Base-by-base conservation (phyloP, 148 eudicot species). In the Silene conica region DNA sequence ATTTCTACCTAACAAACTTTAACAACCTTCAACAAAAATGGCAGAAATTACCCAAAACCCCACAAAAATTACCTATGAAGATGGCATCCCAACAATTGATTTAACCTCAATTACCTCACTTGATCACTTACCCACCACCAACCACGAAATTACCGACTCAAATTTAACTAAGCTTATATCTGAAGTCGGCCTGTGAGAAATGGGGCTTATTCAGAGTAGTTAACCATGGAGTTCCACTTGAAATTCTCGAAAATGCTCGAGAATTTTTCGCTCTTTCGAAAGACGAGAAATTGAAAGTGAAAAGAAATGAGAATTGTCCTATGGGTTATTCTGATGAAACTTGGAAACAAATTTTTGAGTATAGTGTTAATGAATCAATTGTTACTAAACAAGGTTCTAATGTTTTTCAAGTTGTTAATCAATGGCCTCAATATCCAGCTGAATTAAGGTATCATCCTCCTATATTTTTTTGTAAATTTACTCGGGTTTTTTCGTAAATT, bases 311-410 rank as follows among this genome's bases (percentile, higher is more conserved):
- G 9, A 5, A n/a, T 5, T 68, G 57, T 68, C 71, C 71, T 2
- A 68, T 68, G 71, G 71, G 71, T 20, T 68, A 45, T 9, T 68
- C 71, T 45, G 71, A 68, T 45, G 71, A 68, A 46, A 46, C 56
- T 10, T 68, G 71, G 71, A 68, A 68, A 68, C 71, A 68, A 68
- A 26, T 68, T 2, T 68, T 68, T 45, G 71, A 68, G 34, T 68
- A 45, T 46, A 20, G 56, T 68, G 56, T 22, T 43, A 43, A 43
- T 41, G 54, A 67, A 21, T 20, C 56, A 11, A 14, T 46, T 67
- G 71, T 21, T 45, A 20, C 26, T 0, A 9, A 45, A 19, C 55
- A 45, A 0, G 52, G 26, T 11, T 9, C 22, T 43, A 21, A 43
- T 6, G 70, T 43, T 68, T 68, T 21, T 48, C 71, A 68, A 45